These are phyloP conservation scores for Ophiobolus disseminans DNA, from an alignment of 2,329 filamentous ascomycete species.

Conservation along the genomic window DNA sequence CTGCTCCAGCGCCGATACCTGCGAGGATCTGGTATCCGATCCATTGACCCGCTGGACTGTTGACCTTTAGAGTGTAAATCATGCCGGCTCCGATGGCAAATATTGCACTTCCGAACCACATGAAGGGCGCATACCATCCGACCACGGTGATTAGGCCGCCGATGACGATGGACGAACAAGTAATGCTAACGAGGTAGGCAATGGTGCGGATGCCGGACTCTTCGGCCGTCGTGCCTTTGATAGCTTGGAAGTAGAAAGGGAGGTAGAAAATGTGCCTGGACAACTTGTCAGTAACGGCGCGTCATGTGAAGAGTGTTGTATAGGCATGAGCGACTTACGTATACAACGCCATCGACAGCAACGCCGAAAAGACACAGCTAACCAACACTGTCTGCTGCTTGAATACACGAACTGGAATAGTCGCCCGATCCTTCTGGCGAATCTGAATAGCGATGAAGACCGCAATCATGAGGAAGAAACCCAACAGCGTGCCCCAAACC, in stretches of 20 bases:
- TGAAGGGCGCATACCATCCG: constrained; percentile 47
- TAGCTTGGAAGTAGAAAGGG: constrained; percentile 54
- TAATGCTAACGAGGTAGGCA: constrained; percentile 42
- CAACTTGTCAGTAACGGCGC: background rate
- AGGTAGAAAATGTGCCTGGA: constrained; percentile 49
- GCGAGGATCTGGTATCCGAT: constrained; percentile 51
- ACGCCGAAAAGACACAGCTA: constrained; percentile 42
- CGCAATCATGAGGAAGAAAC: constrained; percentile 56
- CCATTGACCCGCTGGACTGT: constrained; percentile 39
- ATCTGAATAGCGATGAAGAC: constrained; percentile 51
- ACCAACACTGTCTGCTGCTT: constrained; percentile 46
- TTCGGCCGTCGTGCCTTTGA: constrained; percentile 50
- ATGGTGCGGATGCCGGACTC: constrained; percentile 46
- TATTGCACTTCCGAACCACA: constrained; percentile 45
- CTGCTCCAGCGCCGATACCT: constrained; percentile 50
- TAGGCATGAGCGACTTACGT: constrained; percentile 27
- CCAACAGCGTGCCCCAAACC: constrained; percentile 59
- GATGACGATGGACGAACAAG: constrained; percentile 33
- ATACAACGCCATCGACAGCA: constrained; percentile 50
- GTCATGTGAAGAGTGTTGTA: background rate
- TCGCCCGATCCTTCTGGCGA: constrained; percentile 38
- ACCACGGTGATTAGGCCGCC: constrained; percentile 36
- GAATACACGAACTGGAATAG: constrained; percentile 42
- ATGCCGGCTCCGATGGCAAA: constrained; percentile 49
- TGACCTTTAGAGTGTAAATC: constrained; percentile 45